phyloP scores from a whole-genome alignment of 225 moss, liverwort and hornwort genomes.

The Marchantia polymorpha region DNA sequence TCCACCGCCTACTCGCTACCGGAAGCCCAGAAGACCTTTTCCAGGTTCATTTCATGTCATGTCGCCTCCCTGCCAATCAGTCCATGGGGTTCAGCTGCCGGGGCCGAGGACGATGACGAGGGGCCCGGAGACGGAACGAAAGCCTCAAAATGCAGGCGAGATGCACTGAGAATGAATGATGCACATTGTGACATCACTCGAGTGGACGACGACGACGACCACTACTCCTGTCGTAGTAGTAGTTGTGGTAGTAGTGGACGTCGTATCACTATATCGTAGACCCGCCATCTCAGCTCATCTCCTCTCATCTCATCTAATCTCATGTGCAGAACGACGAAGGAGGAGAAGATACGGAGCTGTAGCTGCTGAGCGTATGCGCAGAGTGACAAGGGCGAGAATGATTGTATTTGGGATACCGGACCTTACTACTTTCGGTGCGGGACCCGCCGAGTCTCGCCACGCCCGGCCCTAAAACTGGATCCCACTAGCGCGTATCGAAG shows the following conservation, averaged over 20 bases:
- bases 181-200: background rate
- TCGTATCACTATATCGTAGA: no score
- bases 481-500: background rate
- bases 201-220: no score
- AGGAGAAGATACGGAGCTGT: background rate
- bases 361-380: background rate
- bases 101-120: no score
- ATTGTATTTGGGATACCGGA: background rate
- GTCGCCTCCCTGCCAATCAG: background rate
- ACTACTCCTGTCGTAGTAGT: no score
- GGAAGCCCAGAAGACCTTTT: background rate
- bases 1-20: background rate
- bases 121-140: background rate
- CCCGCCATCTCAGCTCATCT: no score
- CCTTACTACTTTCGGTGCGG: constrained; percentile 16
- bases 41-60: background rate
- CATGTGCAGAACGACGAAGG: background rate
- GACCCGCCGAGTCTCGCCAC: background rate
- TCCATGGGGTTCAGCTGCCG: background rate
- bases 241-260: no score
- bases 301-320: no score
- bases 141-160: background rate
- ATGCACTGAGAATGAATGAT: background rate
- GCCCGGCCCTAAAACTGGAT: constrained; percentile 11
- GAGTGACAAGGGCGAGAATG: constrained; percentile 7